Evolutionary conservation across 345 rosid species (phyloP).

Genomic region (Psidium guajava): DNA sequence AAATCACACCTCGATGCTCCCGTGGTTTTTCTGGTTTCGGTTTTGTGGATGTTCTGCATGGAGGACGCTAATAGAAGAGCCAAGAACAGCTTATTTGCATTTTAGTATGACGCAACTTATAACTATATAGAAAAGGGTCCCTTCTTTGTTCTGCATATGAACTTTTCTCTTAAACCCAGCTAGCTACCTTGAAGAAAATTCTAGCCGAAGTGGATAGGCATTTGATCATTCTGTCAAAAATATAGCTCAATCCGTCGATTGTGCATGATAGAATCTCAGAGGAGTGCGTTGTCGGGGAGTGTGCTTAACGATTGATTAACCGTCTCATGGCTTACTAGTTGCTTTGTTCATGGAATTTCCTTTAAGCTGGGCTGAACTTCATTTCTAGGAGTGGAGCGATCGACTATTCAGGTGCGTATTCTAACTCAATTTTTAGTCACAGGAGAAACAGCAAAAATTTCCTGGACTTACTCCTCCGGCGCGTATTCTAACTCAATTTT

Average conservation of each 20-base stretch:
- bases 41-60: neutral
- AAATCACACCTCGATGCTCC: too few relatives aligned
- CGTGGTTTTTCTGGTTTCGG: too few relatives aligned
- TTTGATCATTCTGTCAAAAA: neutral
- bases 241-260: neutral
- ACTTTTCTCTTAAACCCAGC: neutral
- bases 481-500: neutral
- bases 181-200: neutral
- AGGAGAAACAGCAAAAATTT: constrained; percentile 53
- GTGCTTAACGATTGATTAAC: neutral
- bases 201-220: neutral
- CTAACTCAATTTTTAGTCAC: neutral
- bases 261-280: neutral
- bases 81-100: neutral
- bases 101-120: neutral
- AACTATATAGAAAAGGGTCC: neutral
- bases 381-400: neutral
- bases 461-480: constrained; percentile 70
- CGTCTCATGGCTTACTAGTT: neutral
- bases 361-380: neutral
- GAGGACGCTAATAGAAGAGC: neutral
- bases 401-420: too few relatives aligned
- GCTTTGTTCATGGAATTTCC: neutral
- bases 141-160: neutral
- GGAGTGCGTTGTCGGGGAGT: neutral